phyloP scores from a whole-genome alignment of 148 eudicot species.

The Amaranthus cruentus region DNA sequence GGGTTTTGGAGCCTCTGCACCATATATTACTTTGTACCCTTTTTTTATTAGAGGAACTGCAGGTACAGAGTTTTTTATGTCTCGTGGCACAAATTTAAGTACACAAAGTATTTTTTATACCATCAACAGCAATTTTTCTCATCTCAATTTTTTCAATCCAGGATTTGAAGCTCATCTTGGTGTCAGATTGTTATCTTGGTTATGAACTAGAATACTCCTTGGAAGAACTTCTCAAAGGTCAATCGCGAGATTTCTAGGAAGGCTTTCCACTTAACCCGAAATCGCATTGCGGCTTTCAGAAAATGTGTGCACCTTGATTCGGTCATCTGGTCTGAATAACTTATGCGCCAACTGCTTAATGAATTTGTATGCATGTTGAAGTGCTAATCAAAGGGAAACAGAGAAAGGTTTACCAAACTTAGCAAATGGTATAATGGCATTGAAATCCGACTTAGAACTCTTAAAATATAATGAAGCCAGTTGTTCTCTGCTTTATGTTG shows the following conservation, averaged over 20 bases:
- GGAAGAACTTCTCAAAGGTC: conserved; percentile 37
- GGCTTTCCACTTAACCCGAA: neutral
- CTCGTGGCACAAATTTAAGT: neutral
- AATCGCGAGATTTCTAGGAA: conserved; percentile 7
- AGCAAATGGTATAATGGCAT: neutral
- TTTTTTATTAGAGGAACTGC: neutral
- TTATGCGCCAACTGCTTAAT: neutral
- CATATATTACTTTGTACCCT: neutral
- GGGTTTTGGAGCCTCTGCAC: neutral
- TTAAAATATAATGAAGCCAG: neutral
- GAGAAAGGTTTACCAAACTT: neutral
- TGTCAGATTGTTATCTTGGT: conserved; percentile 90
- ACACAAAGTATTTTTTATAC: neutral
- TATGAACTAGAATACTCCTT: conserved; percentile 67
- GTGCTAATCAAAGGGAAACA: neutral
- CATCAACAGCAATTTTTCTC: neutral
- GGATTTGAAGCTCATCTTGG: conserved; percentile 83
- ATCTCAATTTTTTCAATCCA: conserved; percentile 19
- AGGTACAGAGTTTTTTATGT: neutral
- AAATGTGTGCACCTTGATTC: no score
- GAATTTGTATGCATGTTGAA: neutral
- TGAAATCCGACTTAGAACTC: neutral
- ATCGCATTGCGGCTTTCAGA: no score
- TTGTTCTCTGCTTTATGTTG: neutral
- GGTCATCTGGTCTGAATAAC: neutral